Conservation (phyloP, 495 filamentous ascomycete species). For the Neurospora sublineolata region DNA sequence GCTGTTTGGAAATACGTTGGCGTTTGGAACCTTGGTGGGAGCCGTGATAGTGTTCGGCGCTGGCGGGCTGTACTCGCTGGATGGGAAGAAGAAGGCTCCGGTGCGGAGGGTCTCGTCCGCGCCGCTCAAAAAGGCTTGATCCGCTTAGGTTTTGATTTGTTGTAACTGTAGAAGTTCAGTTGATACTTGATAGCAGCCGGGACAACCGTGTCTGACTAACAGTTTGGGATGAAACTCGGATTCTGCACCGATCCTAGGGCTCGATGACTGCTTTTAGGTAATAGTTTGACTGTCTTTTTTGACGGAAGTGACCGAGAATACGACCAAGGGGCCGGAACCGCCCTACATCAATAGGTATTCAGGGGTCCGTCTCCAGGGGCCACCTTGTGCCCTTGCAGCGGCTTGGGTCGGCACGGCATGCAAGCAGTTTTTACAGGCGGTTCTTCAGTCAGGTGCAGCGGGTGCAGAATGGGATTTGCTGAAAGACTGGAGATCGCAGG, state of each 20-base stretch:
- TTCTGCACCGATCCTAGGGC: not conserved
- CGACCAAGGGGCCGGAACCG: not conserved
- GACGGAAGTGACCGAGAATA: not conserved
- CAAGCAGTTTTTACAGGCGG: conserved; percentile 5
- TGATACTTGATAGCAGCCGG: not conserved
- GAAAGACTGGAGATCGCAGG: not conserved
- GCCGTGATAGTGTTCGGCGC: conserved; percentile 78
- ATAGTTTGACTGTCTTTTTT: not conserved
- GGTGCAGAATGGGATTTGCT: not conserved
- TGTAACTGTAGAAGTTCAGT: not conserved
- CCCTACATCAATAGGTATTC: not conserved
- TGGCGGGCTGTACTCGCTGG: conserved; percentile 79
- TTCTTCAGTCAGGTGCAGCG: not conserved
- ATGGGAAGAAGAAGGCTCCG: conserved; percentile 35
- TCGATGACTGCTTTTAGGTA: not conserved
- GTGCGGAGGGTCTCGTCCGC: conserved; percentile 3
- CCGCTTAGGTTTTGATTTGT: not conserved
- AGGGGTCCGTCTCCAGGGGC: conserved; percentile 1
- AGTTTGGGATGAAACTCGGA: not conserved
- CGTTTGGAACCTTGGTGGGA: conserved; percentile 62
- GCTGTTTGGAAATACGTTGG: conserved; percentile 78
- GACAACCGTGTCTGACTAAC: not conserved
- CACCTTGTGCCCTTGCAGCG: conserved; percentile 3
- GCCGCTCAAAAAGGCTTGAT: not conserved
- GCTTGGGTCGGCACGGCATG: conserved; percentile 17